Base-by-base conservation (phyloP, 176 grass and related monocot genomes). In the Microstegium vimineum region DNA sequence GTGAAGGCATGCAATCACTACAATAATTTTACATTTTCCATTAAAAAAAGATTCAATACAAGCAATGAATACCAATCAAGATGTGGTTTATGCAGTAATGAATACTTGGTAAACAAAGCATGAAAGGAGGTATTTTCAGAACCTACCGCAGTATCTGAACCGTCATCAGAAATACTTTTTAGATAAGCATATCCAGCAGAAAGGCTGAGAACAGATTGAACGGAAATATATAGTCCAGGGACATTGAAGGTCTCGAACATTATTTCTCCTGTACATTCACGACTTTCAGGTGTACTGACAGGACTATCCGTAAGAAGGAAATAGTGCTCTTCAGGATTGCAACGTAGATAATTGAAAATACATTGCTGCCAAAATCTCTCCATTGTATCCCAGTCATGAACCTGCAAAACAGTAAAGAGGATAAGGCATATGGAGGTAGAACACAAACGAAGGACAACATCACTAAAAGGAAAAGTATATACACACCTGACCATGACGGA, bases 181-280 rank as follows among this genome's bases (percentile, higher is more conserved):
- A 86, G 88, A 56, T 76, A 90, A 11, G 88, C 88, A 16, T 84
- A 95, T 84, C 96, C 96, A 54, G 96, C 96, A 74, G 93, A 92
- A 76, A 98, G 90, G 68, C 93, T 90, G 82, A 98, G 96, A 68
- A 95, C 83, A 76, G 96, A 93, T 28, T 98, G 96, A 73, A 98
- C 90, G 11, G 90, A 86, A 81, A 98, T 93, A 88, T 98, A 98
- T 67, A 98, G 72, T 68, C 90, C 96, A 79, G 96, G 96, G 41
- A 98, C 82, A 74, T 98, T 95, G 82, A 98, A 98, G 18, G 96
- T 98, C 82, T 98, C 96, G 74, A 98, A 98, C 96, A 98, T 98
- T 61, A 98, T 98, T 89, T 98, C 96, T 42, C 96, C 96, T 20
- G 82, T 78, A 84, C 90, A 98, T 85, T 98, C 96, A 80, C 96